Conservation (phyloP, 805 yeast genomes). For the Ogataea methanolica region DNA sequence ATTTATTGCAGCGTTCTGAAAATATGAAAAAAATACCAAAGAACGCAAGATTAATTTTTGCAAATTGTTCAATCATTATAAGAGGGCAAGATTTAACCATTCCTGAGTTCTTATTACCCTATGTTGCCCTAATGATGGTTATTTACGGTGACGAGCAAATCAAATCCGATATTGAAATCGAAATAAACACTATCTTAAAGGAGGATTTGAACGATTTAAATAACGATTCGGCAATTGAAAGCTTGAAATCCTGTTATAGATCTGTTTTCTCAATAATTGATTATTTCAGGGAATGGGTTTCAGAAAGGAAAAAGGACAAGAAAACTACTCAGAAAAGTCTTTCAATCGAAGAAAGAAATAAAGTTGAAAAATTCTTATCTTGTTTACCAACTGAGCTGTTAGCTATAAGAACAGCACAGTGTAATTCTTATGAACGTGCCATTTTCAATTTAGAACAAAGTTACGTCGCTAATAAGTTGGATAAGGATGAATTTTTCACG, state of each 20-base stretch:
- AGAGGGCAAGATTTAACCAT: conserved; percentile 67
- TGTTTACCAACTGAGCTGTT: conserved; percentile 62
- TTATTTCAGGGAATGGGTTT: conserved; percentile 74
- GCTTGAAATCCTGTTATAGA: conserved; percentile 61
- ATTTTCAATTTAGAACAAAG: conserved; percentile 80
- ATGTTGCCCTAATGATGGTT: conserved; percentile 58
- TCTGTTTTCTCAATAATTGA: conserved; percentile 76
- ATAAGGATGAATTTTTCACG: conserved; percentile 36
- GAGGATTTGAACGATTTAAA: conserved; percentile 39
- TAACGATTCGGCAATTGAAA: conserved; percentile 52
- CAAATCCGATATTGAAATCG: conserved; percentile 45
- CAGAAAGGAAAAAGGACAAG: conserved; percentile 32
- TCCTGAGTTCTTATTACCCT: conserved; percentile 72
- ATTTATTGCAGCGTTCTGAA: conserved; percentile 48
- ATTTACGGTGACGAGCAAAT: conserved; percentile 36
- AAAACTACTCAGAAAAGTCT: conserved; percentile 12
- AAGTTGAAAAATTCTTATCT: conserved; percentile 45
- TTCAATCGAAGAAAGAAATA: conserved; percentile 25
- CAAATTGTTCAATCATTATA: conserved; percentile 58
- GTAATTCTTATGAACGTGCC: conserved; percentile 84
- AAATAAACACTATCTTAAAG: conserved; percentile 55
- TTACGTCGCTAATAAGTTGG: conserved; percentile 37
- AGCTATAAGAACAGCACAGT: conserved; percentile 76
- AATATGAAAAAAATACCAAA: conserved; percentile 16
- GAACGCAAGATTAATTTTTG: conserved; percentile 45